Base-by-base conservation (phyloP, 225 moss, liverwort and hornwort genomes). In the Physcomitrellopsis africana region DNA sequence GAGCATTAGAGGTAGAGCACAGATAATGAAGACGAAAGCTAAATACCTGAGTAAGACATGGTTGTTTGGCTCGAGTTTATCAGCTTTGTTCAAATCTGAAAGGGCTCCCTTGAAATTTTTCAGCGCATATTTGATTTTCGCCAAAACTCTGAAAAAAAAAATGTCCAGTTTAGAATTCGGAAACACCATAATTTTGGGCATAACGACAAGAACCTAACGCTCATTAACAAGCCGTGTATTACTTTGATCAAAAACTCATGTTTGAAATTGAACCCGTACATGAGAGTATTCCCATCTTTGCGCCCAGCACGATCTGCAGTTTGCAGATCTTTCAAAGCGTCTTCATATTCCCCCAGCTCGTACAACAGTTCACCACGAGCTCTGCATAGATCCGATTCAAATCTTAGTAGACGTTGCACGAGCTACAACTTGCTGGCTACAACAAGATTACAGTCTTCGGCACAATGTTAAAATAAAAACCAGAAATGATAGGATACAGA, bases 81-180 rank as follows among this genome's bases (percentile, higher is more conserved):
- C 82, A 77, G 82, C 85, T 77, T 82, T 79, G 55, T 86, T 82
- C 66, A 86, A 70, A 67, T 82, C 85, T 32, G 49, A 72, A 23
- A 86, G 58, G 11, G 85, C 85, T 67, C 85, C 85, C 72, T 73
- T 86, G 69, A 79, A 80, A 70, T 86, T 80, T 61, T 82, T 86
- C 69, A 86, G 61, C 70, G 82, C 29, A 23, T 82, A 86, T 52
- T 82, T 86, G 48, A 70, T 82, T 63, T 82, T 86, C 5, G 85
- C 85, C 66, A 86, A 32, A 69, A 86, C 43, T 61, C 85, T 86
- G 75, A 53, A 51, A 51, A 26, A 47, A 8, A 51, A 12, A 17
- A 15, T 24, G 5, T 1, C 64, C 26, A 37, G 18, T 11, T 74
- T 51, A 26, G 26, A 11, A 29, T 49, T 60, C 29, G 22, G 8